These are phyloP conservation scores for Colletotrichum orbiculare DNA, from an alignment of 2,329 filamentous ascomycete genomes.

Conservation along the genomic window DNA sequence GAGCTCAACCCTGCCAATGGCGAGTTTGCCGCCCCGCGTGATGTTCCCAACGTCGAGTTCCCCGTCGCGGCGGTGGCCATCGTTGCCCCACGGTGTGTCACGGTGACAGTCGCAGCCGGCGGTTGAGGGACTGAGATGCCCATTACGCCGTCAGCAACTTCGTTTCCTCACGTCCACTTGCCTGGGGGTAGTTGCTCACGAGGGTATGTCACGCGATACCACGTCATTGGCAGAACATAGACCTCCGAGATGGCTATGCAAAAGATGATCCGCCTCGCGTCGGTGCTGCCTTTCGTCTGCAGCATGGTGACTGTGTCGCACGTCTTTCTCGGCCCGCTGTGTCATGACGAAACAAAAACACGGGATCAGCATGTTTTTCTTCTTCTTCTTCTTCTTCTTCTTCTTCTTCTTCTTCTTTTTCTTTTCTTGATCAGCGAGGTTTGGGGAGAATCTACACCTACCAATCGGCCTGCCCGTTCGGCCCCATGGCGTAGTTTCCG, in stretches of 20 bases:
- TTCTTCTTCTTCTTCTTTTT: too few species aligned
- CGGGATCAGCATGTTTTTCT: too few species aligned
- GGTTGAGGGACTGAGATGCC: not conserved
- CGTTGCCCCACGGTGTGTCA: not conserved
- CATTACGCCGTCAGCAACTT: too few species aligned
- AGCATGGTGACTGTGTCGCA: conserved; percentile 25
- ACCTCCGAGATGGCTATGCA: conserved; percentile 17
- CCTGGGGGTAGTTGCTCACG: not conserved
- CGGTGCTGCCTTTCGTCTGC: conserved; percentile 3
- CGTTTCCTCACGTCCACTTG: not conserved
- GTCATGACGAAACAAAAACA: rapidly evolving
- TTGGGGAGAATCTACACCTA: not conserved
- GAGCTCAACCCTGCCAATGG: too few species aligned
- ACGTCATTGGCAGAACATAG: conserved; percentile 24
- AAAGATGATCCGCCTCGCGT: conserved; percentile 22
- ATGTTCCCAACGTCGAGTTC: not conserved
- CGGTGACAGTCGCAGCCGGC: not conserved
- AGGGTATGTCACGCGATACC: conserved; percentile 19
- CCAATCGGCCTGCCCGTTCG: conserved; percentile 24
- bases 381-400: too few species aligned
- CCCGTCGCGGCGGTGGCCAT: not conserved
- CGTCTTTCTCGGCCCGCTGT: conserved; percentile 10
- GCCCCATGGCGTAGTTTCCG: conserved; percentile 16
- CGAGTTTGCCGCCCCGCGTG: not conserved
- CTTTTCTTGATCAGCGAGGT: not conserved